A percentile compares a stretch with the other conserved stretches of the same genome.
These are phyloP conservation scores for Pythium oligandrum DNA, from an alignment of 352 stramenopile genomes.

Conservation along the genomic window DNA sequence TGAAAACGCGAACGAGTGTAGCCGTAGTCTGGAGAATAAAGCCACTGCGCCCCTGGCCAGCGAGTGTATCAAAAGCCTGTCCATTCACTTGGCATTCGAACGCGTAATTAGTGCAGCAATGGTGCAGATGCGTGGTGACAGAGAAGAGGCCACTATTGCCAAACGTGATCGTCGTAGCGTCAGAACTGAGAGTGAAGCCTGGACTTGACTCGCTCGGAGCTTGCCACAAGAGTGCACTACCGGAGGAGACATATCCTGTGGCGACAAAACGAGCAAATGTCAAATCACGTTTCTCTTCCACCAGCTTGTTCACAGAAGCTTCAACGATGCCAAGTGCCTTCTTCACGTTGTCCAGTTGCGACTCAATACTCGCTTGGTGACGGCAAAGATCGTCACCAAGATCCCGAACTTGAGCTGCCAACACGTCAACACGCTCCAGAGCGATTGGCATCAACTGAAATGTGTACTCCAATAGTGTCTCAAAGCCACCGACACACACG, in stretches of 20 bases:
- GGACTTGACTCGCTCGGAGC: no score
- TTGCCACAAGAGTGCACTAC: no score
- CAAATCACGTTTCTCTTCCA: no score
- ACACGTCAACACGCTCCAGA: conserved; percentile 4
- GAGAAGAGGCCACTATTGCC: conserved; percentile 5
- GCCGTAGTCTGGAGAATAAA: no score
- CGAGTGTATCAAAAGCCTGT: no score
- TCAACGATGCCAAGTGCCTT: neutral
- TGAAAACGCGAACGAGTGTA: no score
- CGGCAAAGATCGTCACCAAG: neutral
- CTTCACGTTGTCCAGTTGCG: no score
- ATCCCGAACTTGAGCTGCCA: conserved; percentile 11
- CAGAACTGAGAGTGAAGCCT: no score
- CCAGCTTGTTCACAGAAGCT: neutral
- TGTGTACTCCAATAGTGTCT: conserved; percentile 3
- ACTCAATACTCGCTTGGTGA: neutral
- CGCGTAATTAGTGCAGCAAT: conserved; percentile 5
- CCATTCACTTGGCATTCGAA: neutral
- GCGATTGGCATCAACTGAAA: conserved; percentile 9
- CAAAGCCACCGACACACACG: neutral
- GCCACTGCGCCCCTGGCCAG: no score
- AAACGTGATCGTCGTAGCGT: no score
- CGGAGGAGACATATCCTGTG: no score
- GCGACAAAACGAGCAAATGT: no score
- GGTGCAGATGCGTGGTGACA: conserved; percentile 1